Evolutionary conservation across 148 eudicot genomes (phyloP), one percentile per base, ranked within the genome.

Genomic region (Silene conica): DNA sequence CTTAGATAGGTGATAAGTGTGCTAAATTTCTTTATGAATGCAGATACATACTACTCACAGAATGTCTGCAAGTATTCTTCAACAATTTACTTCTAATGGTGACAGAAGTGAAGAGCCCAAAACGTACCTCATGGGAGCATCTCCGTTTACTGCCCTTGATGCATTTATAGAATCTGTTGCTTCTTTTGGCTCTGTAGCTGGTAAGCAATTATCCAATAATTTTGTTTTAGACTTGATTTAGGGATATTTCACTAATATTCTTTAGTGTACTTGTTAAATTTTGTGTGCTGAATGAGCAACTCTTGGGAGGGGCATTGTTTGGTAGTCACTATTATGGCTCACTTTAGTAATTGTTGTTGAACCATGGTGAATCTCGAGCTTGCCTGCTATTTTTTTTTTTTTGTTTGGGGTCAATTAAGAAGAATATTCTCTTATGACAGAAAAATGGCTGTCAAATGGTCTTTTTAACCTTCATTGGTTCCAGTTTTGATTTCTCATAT

Each of bases 141-240:
- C 98, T 65, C 98, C 96, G 25, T 95, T 92, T 81, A 96, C 97
- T 67, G 83, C 85, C 69, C 68, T 95, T 80, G 98, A 95, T 73
- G 79, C 80, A 46, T 95, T 95, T 76, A 83, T 95, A 45, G 90
- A 87, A 80, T 89, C 87, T 72, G 75, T 90, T 78, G 96, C 89
- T 34, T 80, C 96, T 52, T 72, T 75, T 60, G 96, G 93, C 78
- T 76, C 83, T 79, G 85, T 88, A 74, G 62, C 89, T 83, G 98
- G 98, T 92, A 85, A 87, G 97, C 86, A 46, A 57, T 25, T 5
- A 16, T 57, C 45, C 38, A 68, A 73, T 25, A 57, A 16, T 22
- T 76, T 69, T 45, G 23, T 41, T 23, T 20, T 50, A 28, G 9
- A 64, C 59, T 46, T 56, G 8, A 58, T 69, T 46, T 59, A 14